Percentiles rank a stretch among this genome's conserved stretches.
These are phyloP conservation scores for Beauveria caledonica DNA, from an alignment of 2,329 filamentous ascomycete genomes.

Conservation along the genomic window DNA sequence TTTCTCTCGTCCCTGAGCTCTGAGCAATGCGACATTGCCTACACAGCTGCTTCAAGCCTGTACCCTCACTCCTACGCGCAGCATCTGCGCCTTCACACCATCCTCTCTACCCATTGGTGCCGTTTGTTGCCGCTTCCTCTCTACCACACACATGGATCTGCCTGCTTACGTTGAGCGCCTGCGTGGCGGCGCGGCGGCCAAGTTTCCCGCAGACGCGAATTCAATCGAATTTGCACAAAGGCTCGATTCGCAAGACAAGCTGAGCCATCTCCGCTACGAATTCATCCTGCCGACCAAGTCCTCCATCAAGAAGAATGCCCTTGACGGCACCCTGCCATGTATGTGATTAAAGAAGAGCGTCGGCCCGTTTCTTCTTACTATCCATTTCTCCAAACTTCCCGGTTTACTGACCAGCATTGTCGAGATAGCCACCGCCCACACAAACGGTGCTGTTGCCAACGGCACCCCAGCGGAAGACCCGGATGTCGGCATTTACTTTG, in stretches of 20 bases:
- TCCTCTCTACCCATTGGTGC: neutral
- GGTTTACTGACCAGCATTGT: neutral
- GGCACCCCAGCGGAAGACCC: constrained; percentile 21
- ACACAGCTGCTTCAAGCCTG: neutral
- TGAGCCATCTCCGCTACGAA: constrained; percentile 55
- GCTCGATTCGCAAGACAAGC: constrained; percentile 53
- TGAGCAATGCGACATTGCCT: constrained; percentile 1
- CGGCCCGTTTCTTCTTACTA: neutral
- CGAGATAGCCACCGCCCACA: neutral
- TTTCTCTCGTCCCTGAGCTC: neutral
- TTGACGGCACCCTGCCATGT: constrained; percentile 39
- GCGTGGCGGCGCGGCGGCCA: constrained; percentile 30
- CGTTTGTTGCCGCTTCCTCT: neutral
- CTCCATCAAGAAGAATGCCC: constrained; percentile 57
- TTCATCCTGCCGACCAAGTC: constrained; percentile 71
- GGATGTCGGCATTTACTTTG: constrained; percentile 60
- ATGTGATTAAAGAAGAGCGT: neutral
- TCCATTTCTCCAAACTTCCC: neutral
- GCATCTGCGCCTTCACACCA: neutral
- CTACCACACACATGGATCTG: constrained; percentile 28
- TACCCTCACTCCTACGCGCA: neutral
- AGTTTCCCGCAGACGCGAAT: constrained; percentile 41
- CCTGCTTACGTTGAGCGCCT: constrained; percentile 30
- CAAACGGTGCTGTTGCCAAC: constrained; percentile 16
- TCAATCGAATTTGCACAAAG: constrained; percentile 38